Conservation (phyloP, 2,329 filamentous ascomycete genomes). For the Alternaria gaisen region DNA sequence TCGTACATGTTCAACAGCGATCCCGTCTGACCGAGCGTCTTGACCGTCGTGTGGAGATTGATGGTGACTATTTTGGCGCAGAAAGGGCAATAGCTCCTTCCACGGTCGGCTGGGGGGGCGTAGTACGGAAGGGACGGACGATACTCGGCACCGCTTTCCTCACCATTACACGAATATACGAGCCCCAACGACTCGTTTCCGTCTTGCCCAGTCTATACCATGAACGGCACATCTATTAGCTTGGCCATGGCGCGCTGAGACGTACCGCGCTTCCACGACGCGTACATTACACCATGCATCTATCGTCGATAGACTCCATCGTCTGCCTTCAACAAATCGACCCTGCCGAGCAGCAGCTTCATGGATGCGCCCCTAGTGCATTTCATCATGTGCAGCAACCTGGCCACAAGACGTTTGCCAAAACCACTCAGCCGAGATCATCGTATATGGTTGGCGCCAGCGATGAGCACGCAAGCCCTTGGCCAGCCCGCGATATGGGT, state of each 20-base stretch:
- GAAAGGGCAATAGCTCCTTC: conserved; percentile 27
- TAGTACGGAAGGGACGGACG: conserved; percentile 34
- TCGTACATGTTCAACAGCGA: conserved; percentile 5
- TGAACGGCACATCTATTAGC: conserved; percentile 45
- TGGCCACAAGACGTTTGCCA: conserved; percentile 18
- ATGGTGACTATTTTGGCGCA: conserved; percentile 37
- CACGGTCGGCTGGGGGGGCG: conserved; percentile 26
- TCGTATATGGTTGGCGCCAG: conserved; percentile 21
- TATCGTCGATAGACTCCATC: conserved; percentile 37
- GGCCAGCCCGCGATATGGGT: conserved; percentile 15
- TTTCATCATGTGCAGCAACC: conserved; percentile 29
- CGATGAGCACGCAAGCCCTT: conserved; percentile 24
- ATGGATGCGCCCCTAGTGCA: conserved; percentile 33
- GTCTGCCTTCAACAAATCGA: conserved; percentile 32
- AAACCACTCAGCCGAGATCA: conserved; percentile 20
- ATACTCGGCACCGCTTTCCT: conserved; percentile 38
- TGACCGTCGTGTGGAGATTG: conserved; percentile 38
- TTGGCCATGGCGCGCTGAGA: conserved; percentile 44
- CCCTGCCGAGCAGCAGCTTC: conserved; percentile 29
- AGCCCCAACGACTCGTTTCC: conserved; percentile 36
- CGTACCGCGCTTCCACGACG: conserved; percentile 44
- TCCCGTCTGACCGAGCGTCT: conserved; percentile 29
- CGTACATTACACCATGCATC: conserved; percentile 38
- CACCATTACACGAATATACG: conserved; percentile 22
- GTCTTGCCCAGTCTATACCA: conserved; percentile 34